Conservation (phyloP, 495 filamentous ascomycete genomes). For the Podospora pseudocomata region DNA sequence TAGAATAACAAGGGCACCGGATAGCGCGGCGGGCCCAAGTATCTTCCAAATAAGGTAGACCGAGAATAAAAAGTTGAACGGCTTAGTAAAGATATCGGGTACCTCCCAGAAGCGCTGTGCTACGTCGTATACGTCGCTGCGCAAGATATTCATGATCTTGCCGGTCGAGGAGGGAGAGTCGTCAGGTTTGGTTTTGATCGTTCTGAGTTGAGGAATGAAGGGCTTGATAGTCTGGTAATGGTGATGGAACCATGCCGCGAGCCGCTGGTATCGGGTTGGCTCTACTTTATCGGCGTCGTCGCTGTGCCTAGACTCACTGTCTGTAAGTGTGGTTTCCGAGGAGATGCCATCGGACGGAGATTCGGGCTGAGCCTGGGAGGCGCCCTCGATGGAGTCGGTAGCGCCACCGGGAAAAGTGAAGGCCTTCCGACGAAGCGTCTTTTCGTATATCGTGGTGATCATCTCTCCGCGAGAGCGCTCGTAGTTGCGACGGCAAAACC, state of each 20-base stretch:
- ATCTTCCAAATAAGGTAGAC: slow-evolving; percentile 67
- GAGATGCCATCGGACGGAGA: slow-evolving; percentile 20
- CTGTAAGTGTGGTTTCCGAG: slow-evolving; percentile 25
- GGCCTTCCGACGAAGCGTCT: slow-evolving; percentile 72
- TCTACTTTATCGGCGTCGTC: slow-evolving; percentile 23
- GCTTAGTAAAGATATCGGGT: slow-evolving; percentile 60
- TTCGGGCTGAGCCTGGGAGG: slow-evolving; percentile 16
- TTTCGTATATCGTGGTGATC: slow-evolving; percentile 86
- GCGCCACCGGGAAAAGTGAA: slow-evolving; percentile 46
- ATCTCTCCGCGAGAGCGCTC: slow-evolving; percentile 78
- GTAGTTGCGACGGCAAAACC: slow-evolving; percentile 69
- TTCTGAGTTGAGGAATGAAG: not conserved
- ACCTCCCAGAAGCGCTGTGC: slow-evolving; percentile 82
- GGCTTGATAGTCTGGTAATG: slow-evolving; percentile 10
- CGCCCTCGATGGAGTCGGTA: not conserved
- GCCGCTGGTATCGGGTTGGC: slow-evolving; percentile 3
- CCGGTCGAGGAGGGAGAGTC: slow-evolving; percentile 67
- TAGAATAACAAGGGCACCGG: slow-evolving; percentile 63
- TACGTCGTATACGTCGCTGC: slow-evolving; percentile 76
- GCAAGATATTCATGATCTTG: slow-evolving; percentile 78
- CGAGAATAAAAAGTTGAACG: slow-evolving; percentile 64
- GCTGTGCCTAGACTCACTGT: slow-evolving; percentile 29
- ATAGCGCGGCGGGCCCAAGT: slow-evolving; percentile 73
- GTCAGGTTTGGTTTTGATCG: not conserved
- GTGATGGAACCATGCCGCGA: slow-evolving; percentile 15